Percentiles rank a stretch among this genome's conserved stretches.
Evolutionary conservation across 371 early-diverging fungal genomes (phyloP).

Genomic region (Rhizopus delemar): DNA sequence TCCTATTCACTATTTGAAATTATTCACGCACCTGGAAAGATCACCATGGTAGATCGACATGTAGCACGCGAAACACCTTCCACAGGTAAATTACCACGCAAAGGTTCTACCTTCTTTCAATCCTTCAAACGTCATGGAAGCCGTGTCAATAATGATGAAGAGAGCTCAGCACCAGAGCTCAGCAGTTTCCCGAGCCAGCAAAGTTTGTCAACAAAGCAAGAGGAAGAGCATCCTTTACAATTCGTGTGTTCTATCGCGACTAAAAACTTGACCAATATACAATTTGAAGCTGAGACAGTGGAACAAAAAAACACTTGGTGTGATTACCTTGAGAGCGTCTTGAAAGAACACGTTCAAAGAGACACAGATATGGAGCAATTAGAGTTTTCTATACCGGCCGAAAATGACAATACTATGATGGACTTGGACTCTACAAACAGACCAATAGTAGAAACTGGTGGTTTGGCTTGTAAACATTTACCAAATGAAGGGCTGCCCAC

Average conservation of each 20-base stretch:
- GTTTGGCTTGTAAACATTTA: neutral
- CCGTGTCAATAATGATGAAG: constrained; percentile 7
- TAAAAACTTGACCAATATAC: constrained; percentile 23
- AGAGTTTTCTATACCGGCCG: neutral
- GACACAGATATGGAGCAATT: neutral
- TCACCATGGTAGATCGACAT: constrained; percentile 27
- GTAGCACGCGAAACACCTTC: constrained; percentile 12
- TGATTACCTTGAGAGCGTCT: constrained; percentile 24
- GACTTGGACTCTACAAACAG: neutral
- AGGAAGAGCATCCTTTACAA: constrained; percentile 33
- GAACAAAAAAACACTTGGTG: constrained; percentile 39
- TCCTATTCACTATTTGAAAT: constrained; percentile 30
- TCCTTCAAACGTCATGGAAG: constrained; percentile 16
- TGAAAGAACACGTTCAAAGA: constrained; percentile 25
- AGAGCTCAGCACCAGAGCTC: neutral
- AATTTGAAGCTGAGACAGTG: constrained; percentile 29
- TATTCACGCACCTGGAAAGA: constrained; percentile 24
- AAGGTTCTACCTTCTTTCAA: constrained; percentile 25
- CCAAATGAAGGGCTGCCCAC: neutral
- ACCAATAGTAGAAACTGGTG: neutral
- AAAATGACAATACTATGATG: too few relatives aligned
- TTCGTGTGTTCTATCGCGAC: constrained; percentile 38
- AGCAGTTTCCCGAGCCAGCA: neutral
- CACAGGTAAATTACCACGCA: constrained; percentile 8
- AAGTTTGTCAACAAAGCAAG: neutral